phyloP scores from a whole-genome alignment of 352 stramenopile genomes.

The Globisporangium perplexum region DNA sequence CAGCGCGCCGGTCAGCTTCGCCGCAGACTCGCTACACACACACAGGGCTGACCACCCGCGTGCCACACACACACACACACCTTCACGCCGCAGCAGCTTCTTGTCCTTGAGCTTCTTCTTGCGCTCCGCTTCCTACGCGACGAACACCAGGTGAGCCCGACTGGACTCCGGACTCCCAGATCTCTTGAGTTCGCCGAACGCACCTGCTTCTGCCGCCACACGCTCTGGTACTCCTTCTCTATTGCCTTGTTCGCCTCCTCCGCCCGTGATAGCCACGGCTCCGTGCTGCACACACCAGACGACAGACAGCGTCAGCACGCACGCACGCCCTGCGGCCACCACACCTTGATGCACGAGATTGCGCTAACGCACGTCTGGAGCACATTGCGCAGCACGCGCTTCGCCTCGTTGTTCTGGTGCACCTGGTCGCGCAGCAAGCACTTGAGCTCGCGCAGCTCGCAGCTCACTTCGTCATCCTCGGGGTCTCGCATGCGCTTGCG shows the following conservation, averaged over 20 bases:
- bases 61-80: conserved; percentile 13
- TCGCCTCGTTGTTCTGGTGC: conserved; percentile 50
- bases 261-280: conserved; percentile 54
- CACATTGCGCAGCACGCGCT: conserved; percentile 43
- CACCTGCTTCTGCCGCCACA: conserved; percentile 69
- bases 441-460: conserved; percentile 57
- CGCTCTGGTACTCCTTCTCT: conserved; percentile 49
- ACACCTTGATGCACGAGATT: no score
- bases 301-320: background rate
- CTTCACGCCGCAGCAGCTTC: conserved; percentile 62
- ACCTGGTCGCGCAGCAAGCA: conserved; percentile 30
- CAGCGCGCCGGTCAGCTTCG: background rate
- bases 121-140: conserved; percentile 44
- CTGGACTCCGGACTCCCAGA: no score
- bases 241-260: conserved; percentile 37
- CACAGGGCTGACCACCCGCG: background rate
- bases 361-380: conserved; percentile 38
- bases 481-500: conserved; percentile 18
- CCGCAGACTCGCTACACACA: background rate
- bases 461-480: conserved; percentile 57
- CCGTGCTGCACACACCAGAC: conserved; percentile 24
- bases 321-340: background rate
- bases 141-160: background rate
- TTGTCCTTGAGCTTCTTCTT: conserved; percentile 74
- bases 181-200: background rate